These are phyloP conservation scores for Claviceps pazoutovae DNA, from an alignment of 2,329 filamentous ascomycete genomes.

Conservation along the genomic window DNA sequence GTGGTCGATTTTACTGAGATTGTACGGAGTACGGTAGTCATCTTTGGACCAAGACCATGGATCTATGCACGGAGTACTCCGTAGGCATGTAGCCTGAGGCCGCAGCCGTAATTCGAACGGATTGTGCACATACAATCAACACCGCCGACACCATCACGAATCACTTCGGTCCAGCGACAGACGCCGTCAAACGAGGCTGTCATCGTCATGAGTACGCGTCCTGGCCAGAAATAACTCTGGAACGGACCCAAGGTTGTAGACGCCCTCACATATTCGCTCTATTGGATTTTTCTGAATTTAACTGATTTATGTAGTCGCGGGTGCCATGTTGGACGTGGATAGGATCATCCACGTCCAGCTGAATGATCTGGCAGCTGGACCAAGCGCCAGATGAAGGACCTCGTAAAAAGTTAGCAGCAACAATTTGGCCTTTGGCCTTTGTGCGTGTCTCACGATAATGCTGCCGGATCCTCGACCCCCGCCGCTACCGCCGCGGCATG, in stretches of 20 bases:
- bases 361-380: not conserved
- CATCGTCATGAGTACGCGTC: not conserved
- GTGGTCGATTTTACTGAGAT: too few relatives aligned
- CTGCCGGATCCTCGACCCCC: not conserved
- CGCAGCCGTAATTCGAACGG: too few relatives aligned
- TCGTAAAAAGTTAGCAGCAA: not conserved
- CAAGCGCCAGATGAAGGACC: not conserved
- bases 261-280: not conserved
- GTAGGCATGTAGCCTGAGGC: too few relatives aligned
- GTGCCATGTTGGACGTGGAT: not conserved
- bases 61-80: too few relatives aligned
- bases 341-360: not conserved
- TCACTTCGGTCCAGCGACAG: not conserved
- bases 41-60: too few relatives aligned
- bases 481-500: not conserved
- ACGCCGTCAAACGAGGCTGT: too few relatives aligned
- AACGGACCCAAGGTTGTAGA: not conserved
- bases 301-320: not conserved
- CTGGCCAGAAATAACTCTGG: not conserved
- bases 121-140: not conserved
- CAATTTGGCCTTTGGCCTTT: not conserved
- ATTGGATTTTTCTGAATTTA: not conserved
- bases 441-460: not conserved
- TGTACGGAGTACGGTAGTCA: too few relatives aligned
- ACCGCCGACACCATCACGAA: not conserved